Percentiles rank a stretch among this genome's conserved stretches.
Evolutionary conservation across 371 early-diverging fungal species (phyloP).

Genomic region (Gilbertella persicaria): DNA sequence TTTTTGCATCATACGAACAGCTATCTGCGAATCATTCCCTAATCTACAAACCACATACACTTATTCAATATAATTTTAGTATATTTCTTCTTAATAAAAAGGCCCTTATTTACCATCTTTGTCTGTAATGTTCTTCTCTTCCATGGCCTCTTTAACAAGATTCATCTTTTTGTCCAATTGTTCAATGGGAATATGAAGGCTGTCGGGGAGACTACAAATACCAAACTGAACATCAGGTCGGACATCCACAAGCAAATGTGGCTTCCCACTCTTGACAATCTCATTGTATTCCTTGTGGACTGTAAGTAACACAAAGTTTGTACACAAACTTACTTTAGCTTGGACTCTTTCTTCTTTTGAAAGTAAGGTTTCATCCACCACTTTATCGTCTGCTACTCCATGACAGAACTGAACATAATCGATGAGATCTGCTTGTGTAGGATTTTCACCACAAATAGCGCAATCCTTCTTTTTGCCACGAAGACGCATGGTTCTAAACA

Average conservation of each 20-base stretch:
- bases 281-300: constrained; percentile 47
- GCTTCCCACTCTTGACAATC: constrained; percentile 24
- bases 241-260: constrained; percentile 87
- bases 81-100: constrained; percentile 21
- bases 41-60: constrained; percentile 90
- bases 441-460: constrained; percentile 84
- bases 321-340: constrained; percentile 19
- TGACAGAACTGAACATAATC: constrained; percentile 95
- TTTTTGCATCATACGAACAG: constrained; percentile 67
- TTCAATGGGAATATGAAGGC: constrained; percentile 60
- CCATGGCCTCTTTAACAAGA: constrained; percentile 33
- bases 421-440: constrained; percentile 73
- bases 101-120: constrained; percentile 32
- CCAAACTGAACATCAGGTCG: constrained; percentile 81
- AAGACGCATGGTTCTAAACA: constrained; percentile 82
- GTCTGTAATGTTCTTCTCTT: constrained; percentile 18
- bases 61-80: constrained; percentile 8
- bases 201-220: constrained; percentile 75
- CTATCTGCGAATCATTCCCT: constrained; percentile 91
- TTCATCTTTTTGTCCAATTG: constrained; percentile 44
- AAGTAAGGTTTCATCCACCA: constrained; percentile 23
- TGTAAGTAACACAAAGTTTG: not conserved
- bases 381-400: constrained; percentile 70
- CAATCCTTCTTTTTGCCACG: constrained; percentile 72
- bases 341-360: constrained; percentile 30